Percentiles rank a stretch among this genome's conserved stretches.
These are phyloP conservation scores for Amanita molliuscula DNA, from an alignment of 768 basidiomycete species.

Conservation along the genomic window DNA sequence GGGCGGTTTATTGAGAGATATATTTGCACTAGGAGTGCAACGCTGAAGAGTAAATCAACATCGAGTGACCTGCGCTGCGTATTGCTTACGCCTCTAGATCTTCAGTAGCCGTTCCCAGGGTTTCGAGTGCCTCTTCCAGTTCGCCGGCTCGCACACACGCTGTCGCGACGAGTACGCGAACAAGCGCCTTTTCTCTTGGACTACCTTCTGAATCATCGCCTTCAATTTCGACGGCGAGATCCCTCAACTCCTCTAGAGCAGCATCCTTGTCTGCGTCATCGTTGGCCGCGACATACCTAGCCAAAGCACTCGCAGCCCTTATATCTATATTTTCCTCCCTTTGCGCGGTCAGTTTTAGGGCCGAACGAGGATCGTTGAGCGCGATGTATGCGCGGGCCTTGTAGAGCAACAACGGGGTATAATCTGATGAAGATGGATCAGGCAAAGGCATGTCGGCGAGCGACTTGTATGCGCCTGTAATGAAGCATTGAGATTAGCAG, in stretches of 20 bases:
- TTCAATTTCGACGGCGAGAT: constrained; percentile 81
- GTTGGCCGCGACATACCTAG: constrained; percentile 47
- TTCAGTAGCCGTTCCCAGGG: constrained; percentile 62
- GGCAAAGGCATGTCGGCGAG: constrained; percentile 47
- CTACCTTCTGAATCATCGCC: constrained; percentile 60
- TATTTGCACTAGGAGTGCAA: constrained; percentile 75
- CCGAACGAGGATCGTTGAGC: constrained; percentile 46
- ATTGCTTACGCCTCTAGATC: constrained; percentile 79
- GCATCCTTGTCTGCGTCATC: constrained; percentile 39
- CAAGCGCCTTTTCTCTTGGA: constrained; percentile 62
- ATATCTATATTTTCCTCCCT: constrained; percentile 56
- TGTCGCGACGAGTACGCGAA: constrained; percentile 76
- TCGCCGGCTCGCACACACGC: constrained; percentile 80
- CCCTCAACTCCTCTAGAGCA: constrained; percentile 72
- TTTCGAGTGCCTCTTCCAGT: constrained; percentile 88
- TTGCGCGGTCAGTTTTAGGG: constrained; percentile 43
- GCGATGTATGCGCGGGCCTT: constrained; percentile 74
- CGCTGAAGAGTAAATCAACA: constrained; percentile 31
- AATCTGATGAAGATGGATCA: constrained; percentile 52
- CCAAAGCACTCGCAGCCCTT: constrained; percentile 64
- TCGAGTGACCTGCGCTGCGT: background rate
- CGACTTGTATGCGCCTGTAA: constrained; percentile 57
- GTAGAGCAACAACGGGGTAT: constrained; percentile 58
- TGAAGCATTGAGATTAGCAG: background rate
- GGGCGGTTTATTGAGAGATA: constrained; percentile 85